These are phyloP conservation scores for Pestalotiopsis sp. DNA, from an alignment of 2,329 filamentous ascomycete genomes.

Conservation along the genomic window DNA sequence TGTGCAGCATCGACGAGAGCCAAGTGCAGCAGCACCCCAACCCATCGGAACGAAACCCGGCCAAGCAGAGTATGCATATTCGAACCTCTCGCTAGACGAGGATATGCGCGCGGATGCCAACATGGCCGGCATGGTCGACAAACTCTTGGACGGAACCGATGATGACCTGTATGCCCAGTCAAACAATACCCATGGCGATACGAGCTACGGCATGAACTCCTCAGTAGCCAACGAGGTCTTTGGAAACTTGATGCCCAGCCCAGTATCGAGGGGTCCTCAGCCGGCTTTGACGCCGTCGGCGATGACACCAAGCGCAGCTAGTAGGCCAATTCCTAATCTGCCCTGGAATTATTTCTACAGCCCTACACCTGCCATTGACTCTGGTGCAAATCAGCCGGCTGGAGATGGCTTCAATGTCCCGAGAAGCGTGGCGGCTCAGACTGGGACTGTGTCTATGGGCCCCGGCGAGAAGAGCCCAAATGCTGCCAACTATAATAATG, in stretches of 20 bases:
- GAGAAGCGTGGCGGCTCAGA: slow-evolving; percentile 23
- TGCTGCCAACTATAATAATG: not conserved
- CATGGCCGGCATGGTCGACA: slow-evolving; percentile 50
- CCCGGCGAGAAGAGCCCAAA: slow-evolving; percentile 12
- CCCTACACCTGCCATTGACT: slow-evolving; percentile 26
- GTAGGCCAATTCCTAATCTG: slow-evolving; percentile 35
- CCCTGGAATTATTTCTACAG: slow-evolving; percentile 54
- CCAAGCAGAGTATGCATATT: not conserved
- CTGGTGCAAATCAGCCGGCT: slow-evolving; percentile 22
- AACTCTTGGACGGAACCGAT: slow-evolving; percentile 47
- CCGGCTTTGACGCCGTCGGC: slow-evolving; percentile 28
- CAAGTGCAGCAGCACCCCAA: not conserved
- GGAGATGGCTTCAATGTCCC: slow-evolving; percentile 24
- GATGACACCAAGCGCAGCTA: slow-evolving; percentile 18
- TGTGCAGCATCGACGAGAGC: not conserved
- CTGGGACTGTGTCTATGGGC: slow-evolving; percentile 20
- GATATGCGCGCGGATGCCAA: slow-evolving; percentile 33
- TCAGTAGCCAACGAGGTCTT: slow-evolving; percentile 54
- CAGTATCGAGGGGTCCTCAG: slow-evolving; percentile 33
- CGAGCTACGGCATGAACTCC: slow-evolving; percentile 59
- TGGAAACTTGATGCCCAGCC: slow-evolving; percentile 39
- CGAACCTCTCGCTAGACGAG: slow-evolving; percentile 14
- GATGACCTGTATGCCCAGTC: slow-evolving; percentile 33
- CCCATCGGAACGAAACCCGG: not conserved
- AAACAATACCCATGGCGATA: slow-evolving; percentile 37